Conservation (phyloP, 257 asterid species). For the Buddleja alternifolia region DNA sequence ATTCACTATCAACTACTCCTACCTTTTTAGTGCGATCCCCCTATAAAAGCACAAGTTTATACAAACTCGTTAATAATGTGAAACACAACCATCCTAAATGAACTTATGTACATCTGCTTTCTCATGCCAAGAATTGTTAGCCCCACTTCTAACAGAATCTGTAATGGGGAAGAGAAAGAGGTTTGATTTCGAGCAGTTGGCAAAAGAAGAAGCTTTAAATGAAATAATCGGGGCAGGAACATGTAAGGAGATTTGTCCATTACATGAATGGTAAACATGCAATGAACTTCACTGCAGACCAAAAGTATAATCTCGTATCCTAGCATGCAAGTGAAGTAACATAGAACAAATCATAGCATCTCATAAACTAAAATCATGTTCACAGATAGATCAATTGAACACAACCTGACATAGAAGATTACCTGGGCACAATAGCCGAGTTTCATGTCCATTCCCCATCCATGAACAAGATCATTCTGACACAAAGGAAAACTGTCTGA, state of each 20-base stretch:
- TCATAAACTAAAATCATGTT: background rate
- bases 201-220: background rate
- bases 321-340: background rate
- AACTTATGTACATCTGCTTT: background rate
- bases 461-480: conserved; percentile 97
- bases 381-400: conserved; percentile 4
- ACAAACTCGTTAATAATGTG: conserved; percentile 1
- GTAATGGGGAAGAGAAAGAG: background rate
- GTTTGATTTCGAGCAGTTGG: background rate
- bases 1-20: conserved; percentile 89
- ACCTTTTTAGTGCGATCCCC: conserved; percentile 84
- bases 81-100: background rate
- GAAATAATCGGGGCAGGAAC: conserved; percentile 1
- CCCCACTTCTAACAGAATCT: background rate
- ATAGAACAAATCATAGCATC: conserved; percentile 4
- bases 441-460: conserved; percentile 99
- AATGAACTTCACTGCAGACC: conserved; percentile 1
- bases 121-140: conserved; percentile 17
- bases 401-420: conserved; percentile 3
- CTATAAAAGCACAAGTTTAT: conserved; percentile 38
- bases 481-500: conserved; percentile 27
- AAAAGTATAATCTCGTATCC: background rate
- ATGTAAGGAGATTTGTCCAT: background rate
- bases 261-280: background rate
- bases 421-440: conserved; percentile 96